These are phyloP conservation scores for Suhomyces guaymorum DNA, from an alignment of 1,139 yeast genomes.

Conservation along the genomic window DNA sequence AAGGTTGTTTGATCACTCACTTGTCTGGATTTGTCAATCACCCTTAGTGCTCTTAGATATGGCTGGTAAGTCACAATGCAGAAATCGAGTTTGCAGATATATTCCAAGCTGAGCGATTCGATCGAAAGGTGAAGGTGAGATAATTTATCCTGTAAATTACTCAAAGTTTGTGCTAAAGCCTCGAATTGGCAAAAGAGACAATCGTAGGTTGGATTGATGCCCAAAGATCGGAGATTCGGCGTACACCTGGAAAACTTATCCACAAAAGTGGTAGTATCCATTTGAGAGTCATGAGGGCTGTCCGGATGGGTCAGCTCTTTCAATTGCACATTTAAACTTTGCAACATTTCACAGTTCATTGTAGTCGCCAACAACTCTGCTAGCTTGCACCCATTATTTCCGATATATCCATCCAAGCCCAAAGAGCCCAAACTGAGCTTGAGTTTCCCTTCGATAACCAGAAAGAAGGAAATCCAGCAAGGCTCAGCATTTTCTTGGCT, in stretches of 20 bases:
- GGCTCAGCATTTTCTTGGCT: slow-evolving; percentile 9
- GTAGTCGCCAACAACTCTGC: slow-evolving; percentile 11
- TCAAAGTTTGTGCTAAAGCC: slow-evolving; percentile 12
- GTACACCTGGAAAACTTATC: slow-evolving; percentile 16
- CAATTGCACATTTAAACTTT: slow-evolving; percentile 16
- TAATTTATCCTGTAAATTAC: slow-evolving; percentile 15
- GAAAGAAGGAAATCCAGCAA: slow-evolving; percentile 21
- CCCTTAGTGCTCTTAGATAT: slow-evolving; percentile 13
- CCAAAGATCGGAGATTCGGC: slow-evolving; percentile 16
- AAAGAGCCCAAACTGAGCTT: slow-evolving; percentile 14
- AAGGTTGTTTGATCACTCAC: slow-evolving; percentile 13
- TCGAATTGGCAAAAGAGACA: slow-evolving; percentile 22
- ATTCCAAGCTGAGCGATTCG: slow-evolving; percentile 18
- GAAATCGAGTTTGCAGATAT: slow-evolving; percentile 12
- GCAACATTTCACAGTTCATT: slow-evolving; percentile 12
- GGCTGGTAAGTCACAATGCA: slow-evolving; percentile 14
- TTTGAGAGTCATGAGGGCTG: slow-evolving; percentile 13
- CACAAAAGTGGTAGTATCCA: slow-evolving; percentile 14
- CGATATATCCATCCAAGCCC: slow-evolving; percentile 21
- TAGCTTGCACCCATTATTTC: slow-evolving; percentile 13
- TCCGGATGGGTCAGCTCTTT: slow-evolving; percentile 20
- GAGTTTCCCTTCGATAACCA: slow-evolving; percentile 7
- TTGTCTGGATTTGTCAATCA: slow-evolving; percentile 16
- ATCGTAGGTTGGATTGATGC: slow-evolving; percentile 20
- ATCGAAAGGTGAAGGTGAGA: slow-evolving; percentile 16